Percentiles rank a stretch among this genome's conserved stretches.
phyloP scores from a whole-genome alignment of 202 grass and related monocot species.

The Bolboschoenoplectus hybrid region DNA sequence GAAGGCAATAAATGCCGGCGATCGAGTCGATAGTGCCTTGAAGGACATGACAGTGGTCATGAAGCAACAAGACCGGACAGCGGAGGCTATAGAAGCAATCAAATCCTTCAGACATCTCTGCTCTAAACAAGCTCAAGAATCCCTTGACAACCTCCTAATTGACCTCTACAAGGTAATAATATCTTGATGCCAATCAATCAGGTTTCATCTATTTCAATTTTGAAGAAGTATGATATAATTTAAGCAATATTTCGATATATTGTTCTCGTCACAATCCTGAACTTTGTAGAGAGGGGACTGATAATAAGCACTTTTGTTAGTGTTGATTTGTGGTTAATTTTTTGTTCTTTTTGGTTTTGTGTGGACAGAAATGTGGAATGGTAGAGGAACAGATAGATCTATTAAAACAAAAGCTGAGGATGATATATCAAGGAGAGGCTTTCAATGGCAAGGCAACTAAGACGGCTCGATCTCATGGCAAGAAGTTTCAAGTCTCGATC shows the following conservation, averaged over 20 bases:
- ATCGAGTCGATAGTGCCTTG: conserved; percentile 86
- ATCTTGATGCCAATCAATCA: neutral
- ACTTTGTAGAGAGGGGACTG: neutral
- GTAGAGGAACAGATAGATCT: conserved; percentile 83
- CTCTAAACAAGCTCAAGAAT: conserved; percentile 83
- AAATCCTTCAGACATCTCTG: conserved; percentile 79
- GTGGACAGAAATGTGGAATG: conserved; percentile 75
- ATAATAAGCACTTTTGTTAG: neutral
- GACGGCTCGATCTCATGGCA: conserved; percentile 86
- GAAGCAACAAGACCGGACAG: conserved; percentile 72
- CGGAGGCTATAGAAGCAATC: conserved; percentile 84
- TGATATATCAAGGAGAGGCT: conserved; percentile 75
- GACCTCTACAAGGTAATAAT: conserved; percentile 84
- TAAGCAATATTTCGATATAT: neutral
- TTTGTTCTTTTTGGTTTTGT: neutral
- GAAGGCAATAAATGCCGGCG: conserved; percentile 86
- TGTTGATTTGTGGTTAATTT: conserved; percentile 8
- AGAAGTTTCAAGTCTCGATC: conserved; percentile 96
- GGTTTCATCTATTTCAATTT: neutral
- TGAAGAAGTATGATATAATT: neutral
- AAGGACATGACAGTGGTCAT: conserved; percentile 95
- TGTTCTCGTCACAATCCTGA: neutral
- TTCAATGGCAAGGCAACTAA: conserved; percentile 87
- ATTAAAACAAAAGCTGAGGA: conserved; percentile 85
- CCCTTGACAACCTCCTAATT: conserved; percentile 87